These are phyloP conservation scores for Durio zibethinus DNA, from an alignment of 345 rosid species.

Conservation along the genomic window DNA sequence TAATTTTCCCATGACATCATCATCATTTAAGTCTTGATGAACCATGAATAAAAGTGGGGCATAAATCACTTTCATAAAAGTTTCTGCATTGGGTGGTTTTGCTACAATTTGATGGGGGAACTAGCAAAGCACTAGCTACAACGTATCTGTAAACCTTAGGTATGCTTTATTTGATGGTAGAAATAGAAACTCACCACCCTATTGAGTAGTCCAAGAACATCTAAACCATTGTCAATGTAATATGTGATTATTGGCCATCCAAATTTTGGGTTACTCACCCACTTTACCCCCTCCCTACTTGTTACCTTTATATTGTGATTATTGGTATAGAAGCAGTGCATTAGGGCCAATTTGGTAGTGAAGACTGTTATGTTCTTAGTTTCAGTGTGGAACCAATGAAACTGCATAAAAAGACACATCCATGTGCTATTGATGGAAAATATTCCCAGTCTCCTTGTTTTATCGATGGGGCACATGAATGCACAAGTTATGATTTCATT, in stretches of 20 bases:
- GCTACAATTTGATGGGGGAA: not conserved
- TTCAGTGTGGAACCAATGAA: not conserved
- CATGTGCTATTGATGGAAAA: not conserved
- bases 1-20: not conserved
- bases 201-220: not conserved
- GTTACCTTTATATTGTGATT: not conserved
- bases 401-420: not conserved
- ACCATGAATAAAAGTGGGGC: not conserved
- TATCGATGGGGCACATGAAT: not conserved
- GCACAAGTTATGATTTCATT: not conserved
- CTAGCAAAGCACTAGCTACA: not conserved
- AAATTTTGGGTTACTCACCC: not conserved
- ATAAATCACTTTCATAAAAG: not conserved
- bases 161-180: not conserved
- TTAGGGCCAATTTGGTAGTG: not conserved
- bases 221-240: not conserved
- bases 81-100: not conserved
- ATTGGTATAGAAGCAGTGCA: not conserved
- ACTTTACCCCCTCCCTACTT: not conserved
- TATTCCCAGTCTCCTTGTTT: not conserved
- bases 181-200: not conserved
- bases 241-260: not conserved
- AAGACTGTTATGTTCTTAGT: not conserved
- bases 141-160: not conserved
- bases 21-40: not conserved